Evolutionary conservation across 768 basidiomycete species (phyloP).

Genomic region (Epithele typhae): DNA sequence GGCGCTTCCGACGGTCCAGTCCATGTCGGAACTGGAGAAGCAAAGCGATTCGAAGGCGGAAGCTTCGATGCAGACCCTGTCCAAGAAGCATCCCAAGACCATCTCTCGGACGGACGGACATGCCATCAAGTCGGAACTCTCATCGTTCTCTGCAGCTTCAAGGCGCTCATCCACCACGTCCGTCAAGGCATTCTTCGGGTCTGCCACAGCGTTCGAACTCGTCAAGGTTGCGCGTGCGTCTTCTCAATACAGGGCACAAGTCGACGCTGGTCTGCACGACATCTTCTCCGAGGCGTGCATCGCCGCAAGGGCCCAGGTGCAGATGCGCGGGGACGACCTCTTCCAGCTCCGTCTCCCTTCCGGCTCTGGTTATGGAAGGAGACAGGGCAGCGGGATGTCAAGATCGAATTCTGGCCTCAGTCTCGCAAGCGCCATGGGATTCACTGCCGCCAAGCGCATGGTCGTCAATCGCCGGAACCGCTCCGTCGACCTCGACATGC

Average conservation of each 20-base stretch:
- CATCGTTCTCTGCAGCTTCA: constrained; percentile 20
- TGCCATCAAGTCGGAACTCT: constrained; percentile 11
- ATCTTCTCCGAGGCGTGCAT: constrained; percentile 74
- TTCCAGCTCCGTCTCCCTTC: constrained; percentile 42
- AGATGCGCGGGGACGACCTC: constrained; percentile 56
- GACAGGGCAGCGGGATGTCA: constrained; percentile 38
- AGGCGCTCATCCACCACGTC: constrained; percentile 64
- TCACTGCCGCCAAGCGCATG: constrained; percentile 50
- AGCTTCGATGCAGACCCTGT: background rate
- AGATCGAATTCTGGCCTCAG: constrained; percentile 58
- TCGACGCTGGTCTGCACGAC: constrained; percentile 77
- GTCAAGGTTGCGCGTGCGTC: constrained; percentile 67
- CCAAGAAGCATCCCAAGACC: constrained; percentile 5
- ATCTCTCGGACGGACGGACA: constrained; percentile 18
- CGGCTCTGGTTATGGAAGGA: constrained; percentile 17
- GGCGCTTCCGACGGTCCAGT: constrained; percentile 29
- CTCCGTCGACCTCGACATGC: constrained; percentile 28
- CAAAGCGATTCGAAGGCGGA: constrained; percentile 1
- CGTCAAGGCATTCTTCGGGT: constrained; percentile 58
- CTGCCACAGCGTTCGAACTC: constrained; percentile 47
- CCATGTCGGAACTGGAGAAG: constrained; percentile 25
- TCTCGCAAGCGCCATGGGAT: constrained; percentile 50
- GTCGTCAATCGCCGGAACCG: constrained; percentile 59
- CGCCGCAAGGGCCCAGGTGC: constrained; percentile 63
- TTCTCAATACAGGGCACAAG: constrained; percentile 56